Evolutionary conservation across 2,329 filamentous ascomycete species (phyloP), one percentile per base, ranked within the genome.

Genomic region (Sclerotinia minor): DNA sequence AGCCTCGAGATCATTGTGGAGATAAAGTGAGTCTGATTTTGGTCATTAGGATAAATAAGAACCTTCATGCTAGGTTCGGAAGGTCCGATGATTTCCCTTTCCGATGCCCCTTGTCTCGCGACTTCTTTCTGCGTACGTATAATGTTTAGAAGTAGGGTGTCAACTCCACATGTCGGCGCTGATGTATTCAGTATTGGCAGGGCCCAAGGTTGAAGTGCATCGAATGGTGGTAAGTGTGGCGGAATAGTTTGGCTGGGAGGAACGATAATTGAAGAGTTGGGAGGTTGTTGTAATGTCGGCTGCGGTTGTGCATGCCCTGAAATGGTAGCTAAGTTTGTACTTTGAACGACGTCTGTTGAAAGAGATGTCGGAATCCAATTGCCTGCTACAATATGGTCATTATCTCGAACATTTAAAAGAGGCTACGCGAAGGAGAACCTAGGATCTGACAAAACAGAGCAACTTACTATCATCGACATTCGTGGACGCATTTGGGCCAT

Each of bases 61-160:
- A 74, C 75, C 66, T 77, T 76, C 54, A 79, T 67, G 58, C 79
- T 77, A 41, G 77, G 76, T 59, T 71, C 74, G n/a, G 71, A 63
- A 44, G 79, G 76, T 5, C 79, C 78, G 29, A 77, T 74, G 7
- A 79, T 73, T 45, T 75, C 71, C 57, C 26, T 49, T 72, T 74
- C 24, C 72, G 73, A 45, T 73, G 72, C 69, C 70, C 73, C 61
- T 73, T 64, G 68, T 50, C 73, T 71, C n/a, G 76, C 73, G 57
- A 79, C 74, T 59, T 73, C 75, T 53, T 76, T 78, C 67, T 79
- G 78, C 66, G 78, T 74, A 55, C 78, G 76, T 21, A 80, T 69
- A 55, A 81, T 77, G 59, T 77, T 75, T 45, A 76, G 71, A n/a
- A 80, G 66, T 47, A 79, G 73, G 50, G 75, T 73, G 63, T 81